A percentile compares a stretch with the other conserved stretches of the same genome.
Evolutionary conservation across 106 monocot genomes (phyloP).

Genomic region (Posidonia australis): DNA sequence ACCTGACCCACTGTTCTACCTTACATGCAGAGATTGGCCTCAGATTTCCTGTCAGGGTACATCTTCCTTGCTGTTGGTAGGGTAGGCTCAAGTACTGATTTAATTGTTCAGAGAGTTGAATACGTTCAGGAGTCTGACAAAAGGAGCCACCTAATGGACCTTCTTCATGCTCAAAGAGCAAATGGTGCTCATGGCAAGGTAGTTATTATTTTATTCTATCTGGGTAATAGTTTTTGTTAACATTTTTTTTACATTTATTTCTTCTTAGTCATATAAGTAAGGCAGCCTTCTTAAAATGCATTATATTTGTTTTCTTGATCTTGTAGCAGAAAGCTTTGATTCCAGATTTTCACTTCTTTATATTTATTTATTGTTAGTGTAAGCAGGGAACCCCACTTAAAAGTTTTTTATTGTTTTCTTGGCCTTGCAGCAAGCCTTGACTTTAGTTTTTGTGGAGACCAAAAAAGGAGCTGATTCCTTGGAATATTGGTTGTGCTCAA

Average conservation of each 20-base stretch:
- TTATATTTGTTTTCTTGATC: no score
- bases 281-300: no score
- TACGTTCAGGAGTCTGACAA: slow-evolving; percentile 81
- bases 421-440: slow-evolving; percentile 53
- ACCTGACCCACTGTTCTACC: no score
- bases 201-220: background rate
- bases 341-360: no score
- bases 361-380: no score
- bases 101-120: slow-evolving; percentile 87
- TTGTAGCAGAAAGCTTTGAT: no score
- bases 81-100: slow-evolving; percentile 90
- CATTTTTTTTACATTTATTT: no score
- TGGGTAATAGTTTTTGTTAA: no score
- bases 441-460: slow-evolving; percentile 87
- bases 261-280: no score
- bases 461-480: slow-evolving; percentile 76
- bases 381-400: no score
- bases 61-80: slow-evolving; percentile 96
- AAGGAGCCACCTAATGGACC: slow-evolving; percentile 92
- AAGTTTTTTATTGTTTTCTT: slow-evolving; percentile 7
- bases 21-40: slow-evolving; percentile 75
- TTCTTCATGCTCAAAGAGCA: slow-evolving; percentile 83
- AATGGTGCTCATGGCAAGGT: slow-evolving; percentile 82
- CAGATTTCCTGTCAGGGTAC: slow-evolving; percentile 75
- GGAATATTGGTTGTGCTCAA: slow-evolving; percentile 64